phyloP scores from a whole-genome alignment of 2,329 filamentous ascomycete genomes.

The Orbilia oligospora region DNA sequence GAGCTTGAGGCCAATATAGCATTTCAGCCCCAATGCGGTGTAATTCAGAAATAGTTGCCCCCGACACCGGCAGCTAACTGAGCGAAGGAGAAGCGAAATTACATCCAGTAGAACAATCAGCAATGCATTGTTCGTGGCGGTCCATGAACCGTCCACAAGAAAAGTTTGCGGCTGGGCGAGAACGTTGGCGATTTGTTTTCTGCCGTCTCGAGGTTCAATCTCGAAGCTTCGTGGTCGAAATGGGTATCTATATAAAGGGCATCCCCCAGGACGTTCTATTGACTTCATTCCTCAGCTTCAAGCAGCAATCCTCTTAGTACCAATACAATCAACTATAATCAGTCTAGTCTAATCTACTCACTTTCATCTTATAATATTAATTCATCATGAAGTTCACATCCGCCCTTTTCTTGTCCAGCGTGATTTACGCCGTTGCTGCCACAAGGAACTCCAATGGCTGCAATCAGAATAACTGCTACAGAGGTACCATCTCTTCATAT shows the following conservation, averaged over 20 bases:
- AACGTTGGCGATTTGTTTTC: constrained; percentile 2
- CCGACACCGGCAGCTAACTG: not conserved
- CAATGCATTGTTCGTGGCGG: constrained; percentile 2
- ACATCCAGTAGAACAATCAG: constrained; percentile 2
- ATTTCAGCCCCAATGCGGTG: constrained; percentile 15
- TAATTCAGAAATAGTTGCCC: constrained; percentile 3
- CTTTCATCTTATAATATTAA: not conserved
- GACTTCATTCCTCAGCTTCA: constrained; percentile 15
- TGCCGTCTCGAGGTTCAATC: not conserved
- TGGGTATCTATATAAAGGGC: constrained; percentile 6
- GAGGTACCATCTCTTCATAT: constrained; percentile 17
- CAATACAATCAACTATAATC: not conserved
- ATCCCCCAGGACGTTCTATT: not conserved
- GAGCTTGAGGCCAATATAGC: constrained; percentile 4
- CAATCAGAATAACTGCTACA: constrained; percentile 41
- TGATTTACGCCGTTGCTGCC: constrained; percentile 9
- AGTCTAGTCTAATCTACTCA: not conserved
- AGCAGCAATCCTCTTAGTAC: not conserved
- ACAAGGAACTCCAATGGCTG: not conserved
- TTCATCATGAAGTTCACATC: constrained; percentile 20
- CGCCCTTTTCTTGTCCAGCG: not conserved
- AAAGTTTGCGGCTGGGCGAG: not conserved
- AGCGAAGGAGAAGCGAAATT: not conserved
- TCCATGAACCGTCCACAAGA: not conserved
- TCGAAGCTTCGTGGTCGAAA: not conserved